Conservation (phyloP, 371 early-diverging fungal genomes). For the Parasitella parasitica region DNA sequence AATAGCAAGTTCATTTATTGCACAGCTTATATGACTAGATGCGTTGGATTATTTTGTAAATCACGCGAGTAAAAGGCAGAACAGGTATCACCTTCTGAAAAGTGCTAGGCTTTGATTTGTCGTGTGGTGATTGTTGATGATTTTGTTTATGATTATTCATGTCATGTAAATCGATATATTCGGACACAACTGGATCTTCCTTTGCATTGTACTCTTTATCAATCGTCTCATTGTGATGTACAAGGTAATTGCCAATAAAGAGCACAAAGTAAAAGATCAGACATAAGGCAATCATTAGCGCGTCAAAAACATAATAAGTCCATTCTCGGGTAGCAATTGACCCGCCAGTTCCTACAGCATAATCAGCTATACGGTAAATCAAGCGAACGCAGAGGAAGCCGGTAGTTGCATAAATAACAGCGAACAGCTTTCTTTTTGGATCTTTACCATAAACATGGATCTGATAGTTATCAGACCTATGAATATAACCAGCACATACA, state of each 20-base stretch:
- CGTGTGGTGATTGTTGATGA: neutral
- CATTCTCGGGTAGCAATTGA: neutral
- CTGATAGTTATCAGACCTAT: neutral
- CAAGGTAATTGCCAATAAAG: conserved; percentile 4
- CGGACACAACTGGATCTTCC: neutral
- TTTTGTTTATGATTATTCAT: neutral
- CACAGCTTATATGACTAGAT: too few relatives aligned
- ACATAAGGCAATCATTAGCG: conserved; percentile 1
- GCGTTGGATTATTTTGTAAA: neutral
- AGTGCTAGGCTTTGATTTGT: neutral
- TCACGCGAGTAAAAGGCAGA: neutral
- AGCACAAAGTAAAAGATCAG: neutral
- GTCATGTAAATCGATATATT: neutral
- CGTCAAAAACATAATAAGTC: conserved; percentile 8
- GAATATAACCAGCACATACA: neutral
- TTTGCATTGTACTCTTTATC: neutral
- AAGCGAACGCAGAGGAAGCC: neutral
- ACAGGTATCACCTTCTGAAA: neutral
- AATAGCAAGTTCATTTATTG: too few relatives aligned
- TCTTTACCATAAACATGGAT: neutral
- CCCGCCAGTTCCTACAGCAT: neutral
- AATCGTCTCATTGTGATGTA: neutral
- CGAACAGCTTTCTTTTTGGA: neutral
- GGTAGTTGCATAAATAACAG: neutral
- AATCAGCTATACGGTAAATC: neutral